Percentiles rank a stretch among this genome's conserved stretches.
Conservation (phyloP, 257 asterid genomes). For the Solanum sitiens region DNA sequence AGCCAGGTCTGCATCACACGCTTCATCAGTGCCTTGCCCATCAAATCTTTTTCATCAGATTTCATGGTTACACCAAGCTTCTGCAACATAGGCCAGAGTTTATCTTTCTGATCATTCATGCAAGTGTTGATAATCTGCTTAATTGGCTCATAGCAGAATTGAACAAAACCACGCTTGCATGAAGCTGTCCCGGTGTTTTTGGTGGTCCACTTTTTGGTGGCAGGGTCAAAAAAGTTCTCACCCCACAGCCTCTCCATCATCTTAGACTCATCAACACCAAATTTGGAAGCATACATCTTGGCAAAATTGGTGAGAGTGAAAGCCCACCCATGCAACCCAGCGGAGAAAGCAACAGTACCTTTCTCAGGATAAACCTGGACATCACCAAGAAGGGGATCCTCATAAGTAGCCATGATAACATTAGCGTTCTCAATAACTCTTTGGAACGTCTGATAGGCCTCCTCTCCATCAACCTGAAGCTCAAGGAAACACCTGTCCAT, state of each 20-base stretch:
- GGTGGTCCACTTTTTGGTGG: slow-evolving; percentile 30
- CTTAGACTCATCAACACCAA: slow-evolving; percentile 29
- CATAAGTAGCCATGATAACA: slow-evolving; percentile 37
- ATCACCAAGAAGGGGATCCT: slow-evolving; percentile 33
- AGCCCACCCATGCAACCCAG: slow-evolving; percentile 42
- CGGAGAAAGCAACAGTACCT: slow-evolving; percentile 40
- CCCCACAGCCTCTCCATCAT: slow-evolving; percentile 48
- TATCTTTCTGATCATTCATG: slow-evolving; percentile 37
- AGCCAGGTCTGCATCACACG: slow-evolving; percentile 46
- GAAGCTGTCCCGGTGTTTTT: slow-evolving; percentile 22
- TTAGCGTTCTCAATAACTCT: slow-evolving; percentile 34
- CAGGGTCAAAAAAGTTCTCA: slow-evolving; percentile 34
- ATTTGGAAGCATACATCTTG: slow-evolving; percentile 33
- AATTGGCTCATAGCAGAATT: slow-evolving; percentile 33
- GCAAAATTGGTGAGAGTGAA: slow-evolving; percentile 30
- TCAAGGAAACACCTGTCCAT: slow-evolving; percentile 43
- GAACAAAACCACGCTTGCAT: slow-evolving; percentile 39
- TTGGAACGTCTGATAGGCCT: slow-evolving; percentile 27
- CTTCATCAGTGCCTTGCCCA: slow-evolving; percentile 32
- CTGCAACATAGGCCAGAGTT: slow-evolving; percentile 36
- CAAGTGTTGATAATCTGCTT: slow-evolving; percentile 31
- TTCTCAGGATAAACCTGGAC: slow-evolving; percentile 34
- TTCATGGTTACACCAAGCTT: slow-evolving; percentile 31
- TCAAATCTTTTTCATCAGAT: slow-evolving; percentile 26
- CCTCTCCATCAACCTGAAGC: slow-evolving; percentile 38